Percentiles rank a stretch among this genome's conserved stretches.
phyloP scores from a whole-genome alignment of 805 yeast species.

The Candida methanosorbosa region DNA sequence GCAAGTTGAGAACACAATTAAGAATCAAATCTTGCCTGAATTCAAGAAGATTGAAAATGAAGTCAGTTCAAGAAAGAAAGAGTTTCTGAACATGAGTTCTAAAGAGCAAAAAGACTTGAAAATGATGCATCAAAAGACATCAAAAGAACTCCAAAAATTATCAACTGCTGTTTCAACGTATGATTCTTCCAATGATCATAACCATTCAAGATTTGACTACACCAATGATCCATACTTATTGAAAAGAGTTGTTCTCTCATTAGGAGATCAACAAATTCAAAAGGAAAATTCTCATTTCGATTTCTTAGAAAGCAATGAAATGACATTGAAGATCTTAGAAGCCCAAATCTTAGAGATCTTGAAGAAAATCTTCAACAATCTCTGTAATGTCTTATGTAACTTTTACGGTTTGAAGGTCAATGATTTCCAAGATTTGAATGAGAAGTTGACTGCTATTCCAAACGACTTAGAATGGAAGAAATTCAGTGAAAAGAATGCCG shows the following conservation, averaged over 20 bases:
- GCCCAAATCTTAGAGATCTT: slow-evolving; percentile 32
- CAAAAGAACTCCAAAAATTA: slow-evolving; percentile 19
- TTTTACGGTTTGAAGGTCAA: slow-evolving; percentile 22
- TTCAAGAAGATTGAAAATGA: slow-evolving; percentile 31
- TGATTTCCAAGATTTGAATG: slow-evolving; percentile 21
- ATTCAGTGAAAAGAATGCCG: slow-evolving; percentile 25
- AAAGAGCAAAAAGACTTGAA: slow-evolving; percentile 32
- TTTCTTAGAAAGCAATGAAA: slow-evolving; percentile 33
- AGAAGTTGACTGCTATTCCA: slow-evolving; percentile 24
- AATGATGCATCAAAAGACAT: slow-evolving; percentile 23
- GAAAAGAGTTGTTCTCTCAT: slow-evolving; percentile 26
- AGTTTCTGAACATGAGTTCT: slow-evolving; percentile 24
- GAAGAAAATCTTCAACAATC: slow-evolving; percentile 26
- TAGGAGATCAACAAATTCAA: slow-evolving; percentile 32
- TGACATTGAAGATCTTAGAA: slow-evolving; percentile 31
- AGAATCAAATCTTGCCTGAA: slow-evolving; percentile 31
- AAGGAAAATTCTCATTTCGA: slow-evolving; percentile 39
- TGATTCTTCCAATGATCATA: slow-evolving; percentile 4
- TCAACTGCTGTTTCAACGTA: slow-evolving; percentile 13
- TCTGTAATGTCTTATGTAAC: slow-evolving; percentile 20
- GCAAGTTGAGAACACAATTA: slow-evolving; percentile 31
- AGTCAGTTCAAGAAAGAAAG: slow-evolving; percentile 33
- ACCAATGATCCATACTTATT: slow-evolving; percentile 38
- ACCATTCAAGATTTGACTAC: slow-evolving; percentile 22
- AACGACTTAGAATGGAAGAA: slow-evolving; percentile 35